These are phyloP conservation scores for Termitomyces sp. DNA, from an alignment of 768 basidiomycete species.

Conservation along the genomic window DNA sequence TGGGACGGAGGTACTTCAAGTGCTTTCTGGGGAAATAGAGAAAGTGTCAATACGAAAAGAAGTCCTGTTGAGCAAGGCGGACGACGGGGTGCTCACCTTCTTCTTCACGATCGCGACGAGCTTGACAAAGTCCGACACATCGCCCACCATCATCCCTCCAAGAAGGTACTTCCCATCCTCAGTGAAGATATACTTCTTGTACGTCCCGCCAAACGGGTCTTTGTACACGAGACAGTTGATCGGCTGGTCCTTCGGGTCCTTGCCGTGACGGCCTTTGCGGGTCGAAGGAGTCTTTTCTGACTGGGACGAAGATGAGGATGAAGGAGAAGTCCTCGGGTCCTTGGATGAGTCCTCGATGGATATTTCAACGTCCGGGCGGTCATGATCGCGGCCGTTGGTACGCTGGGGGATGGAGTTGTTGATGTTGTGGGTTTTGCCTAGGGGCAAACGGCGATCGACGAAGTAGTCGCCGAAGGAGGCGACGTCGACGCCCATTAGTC, in stretches of 20 bases:
- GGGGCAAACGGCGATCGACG: conserved; percentile 38
- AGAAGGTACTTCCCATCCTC: conserved; percentile 67
- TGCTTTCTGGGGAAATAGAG: conserved; percentile 42
- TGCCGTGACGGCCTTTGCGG: conserved; percentile 9
- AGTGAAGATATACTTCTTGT: conserved; percentile 77
- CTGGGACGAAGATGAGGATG: background rate
- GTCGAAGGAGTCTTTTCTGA: background rate
- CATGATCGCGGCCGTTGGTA: background rate
- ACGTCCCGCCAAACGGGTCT: conserved; percentile 67
- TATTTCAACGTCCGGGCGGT: background rate
- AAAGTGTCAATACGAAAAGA: background rate
- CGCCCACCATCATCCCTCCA: conserved; percentile 82
- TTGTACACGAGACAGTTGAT: conserved; percentile 63
- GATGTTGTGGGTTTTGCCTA: background rate
- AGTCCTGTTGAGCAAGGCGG: too few species aligned
- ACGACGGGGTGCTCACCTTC: conserved; percentile 35
- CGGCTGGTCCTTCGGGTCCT: conserved; percentile 23
- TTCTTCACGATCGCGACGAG: conserved; percentile 69
- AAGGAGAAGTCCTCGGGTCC: background rate
- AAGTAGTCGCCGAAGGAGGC: conserved; percentile 76
- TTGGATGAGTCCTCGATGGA: background rate
- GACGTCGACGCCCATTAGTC: conserved; percentile 40
- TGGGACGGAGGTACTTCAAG: conserved; percentile 62
- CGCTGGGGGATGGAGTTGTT: background rate
- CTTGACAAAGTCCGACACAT: conserved; percentile 64